Base-by-base conservation (phyloP, 129 eudicot species). In the Tanacetum coccineum region DNA sequence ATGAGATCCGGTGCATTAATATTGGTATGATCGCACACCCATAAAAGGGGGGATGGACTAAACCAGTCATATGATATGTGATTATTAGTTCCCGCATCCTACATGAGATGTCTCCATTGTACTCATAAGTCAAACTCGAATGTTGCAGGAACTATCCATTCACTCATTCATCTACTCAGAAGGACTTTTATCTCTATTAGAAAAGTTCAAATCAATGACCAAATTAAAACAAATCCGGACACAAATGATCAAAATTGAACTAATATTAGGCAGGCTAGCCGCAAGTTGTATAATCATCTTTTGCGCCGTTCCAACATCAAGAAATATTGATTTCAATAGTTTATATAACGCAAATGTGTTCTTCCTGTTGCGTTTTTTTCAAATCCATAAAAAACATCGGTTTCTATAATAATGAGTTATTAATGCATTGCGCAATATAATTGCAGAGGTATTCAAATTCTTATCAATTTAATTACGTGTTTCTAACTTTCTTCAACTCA, bases 211-310 rank as follows among this genome's bases (percentile, higher is more conserved):
- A 68, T 85, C 93, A 54, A 81, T 85, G 76, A 9, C n/a, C n/a
- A n/a, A n/a, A n/a, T n/a, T n/a, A n/a, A n/a, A n/a, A n/a, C n/a
- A n/a, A n/a, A n/a, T 62, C 64, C 93, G 83, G 45, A 62, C 90
- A 49, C 90, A 79, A 57, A 83, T 89, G 93, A 76, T 70, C 56
- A 17, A 64, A 8, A 70, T 90, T 3, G 93, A 93, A 14, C 72
- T 85, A 22, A 39, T 82, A 65, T 63, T 30, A 42, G 87, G 85
- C 20, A 79, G 71, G 59, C 67, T 89, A 9, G 85, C 93, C 18
- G 80, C 91, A n/a, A 85, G 93, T 70, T 87, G 93, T 2, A 69
- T 89, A 45, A 49, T 89, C 14, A 84, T 86, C 25, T 88, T 88
- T 49, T 82, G 80, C 66, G 89, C 89, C 0, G 70, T 85, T n/a